Evolutionary conservation across 2,329 filamentous ascomycete genomes (phyloP), one percentile per base, ranked within the genome.

Genomic region (Penicillium aurantiogriseum): DNA sequence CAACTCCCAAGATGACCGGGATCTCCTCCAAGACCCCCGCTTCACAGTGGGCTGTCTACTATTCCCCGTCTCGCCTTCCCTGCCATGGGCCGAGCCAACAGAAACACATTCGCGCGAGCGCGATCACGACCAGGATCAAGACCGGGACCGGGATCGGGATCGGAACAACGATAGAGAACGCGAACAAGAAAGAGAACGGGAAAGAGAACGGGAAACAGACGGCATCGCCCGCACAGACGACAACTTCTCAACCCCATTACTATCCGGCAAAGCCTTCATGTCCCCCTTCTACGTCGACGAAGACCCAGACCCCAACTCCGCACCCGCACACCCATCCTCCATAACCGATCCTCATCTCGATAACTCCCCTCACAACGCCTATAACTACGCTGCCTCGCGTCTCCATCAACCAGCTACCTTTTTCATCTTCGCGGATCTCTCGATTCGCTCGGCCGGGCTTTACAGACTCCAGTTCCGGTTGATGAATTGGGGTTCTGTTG

Each of bases 401-500:
- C 60, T 63, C 13, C 51, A 61, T 44, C 65, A 70, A 5, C 76
- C 77, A 5, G 72, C 76, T 21, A 71, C 74, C 2, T 80, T 80
- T 60, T 80, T 80, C 62, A 76, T 80, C 27, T 80, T 80, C 51
- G 71, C 77, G 0, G 78, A 80, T 61, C 70, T 80, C 1, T 80
- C 78, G 3, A 72, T 80, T 23, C 77, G 78, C 45, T 74, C 73
- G 8, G 75, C 77, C 21, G 79, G 79, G 0, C 54, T 73, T 4
- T 80, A 80, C 60, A 73, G 74, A 7, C 66, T 81, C 1, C 74
- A 77, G 36, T 81, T 80, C 61, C 71, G 70, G 11, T 71, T 81
- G 23, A 77, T 80, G 73, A 75, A 79, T 57, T 71, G 71, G 73
- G 70, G 71, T 36, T 57, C 59, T 17, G 65, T 71, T 8, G 70